phyloP scores from a whole-genome alignment of 2,329 filamentous ascomycete species.

The Colletotrichum sp. region DNA sequence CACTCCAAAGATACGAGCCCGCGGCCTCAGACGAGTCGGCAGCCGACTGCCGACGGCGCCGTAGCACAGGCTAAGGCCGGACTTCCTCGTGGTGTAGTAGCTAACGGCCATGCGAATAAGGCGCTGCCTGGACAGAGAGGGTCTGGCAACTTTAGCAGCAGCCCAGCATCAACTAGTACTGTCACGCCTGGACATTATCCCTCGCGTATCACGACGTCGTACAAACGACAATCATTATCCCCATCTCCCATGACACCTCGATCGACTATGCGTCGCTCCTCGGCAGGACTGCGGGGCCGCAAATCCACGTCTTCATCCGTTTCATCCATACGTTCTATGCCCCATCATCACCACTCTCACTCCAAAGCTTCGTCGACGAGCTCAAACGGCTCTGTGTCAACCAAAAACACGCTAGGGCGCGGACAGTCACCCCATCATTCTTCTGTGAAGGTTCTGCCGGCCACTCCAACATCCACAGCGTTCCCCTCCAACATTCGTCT shows the following conservation, averaged over 20 bases:
- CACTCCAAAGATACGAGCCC: conserved; percentile 59
- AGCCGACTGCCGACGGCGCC: conserved; percentile 46
- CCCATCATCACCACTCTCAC: conserved; percentile 84
- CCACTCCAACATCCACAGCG: conserved; percentile 75
- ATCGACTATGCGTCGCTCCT: conserved; percentile 83
- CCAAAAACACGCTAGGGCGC: conserved; percentile 67
- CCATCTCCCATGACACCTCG: conserved; percentile 89
- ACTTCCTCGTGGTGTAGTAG: conserved; percentile 55
- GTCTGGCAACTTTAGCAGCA: conserved; percentile 22
- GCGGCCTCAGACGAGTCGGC: conserved; percentile 65
- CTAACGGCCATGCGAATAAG: conserved; percentile 53
- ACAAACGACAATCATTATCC: conserved; percentile 81
- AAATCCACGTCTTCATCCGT: conserved; percentile 97
- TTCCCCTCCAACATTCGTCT: conserved; percentile 90
- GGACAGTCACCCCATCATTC: conserved; percentile 84
- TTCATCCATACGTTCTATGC: conserved; percentile 90
- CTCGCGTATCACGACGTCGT: conserved; percentile 43
- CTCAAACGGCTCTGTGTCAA: conserved; percentile 76
- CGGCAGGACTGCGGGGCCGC: conserved; percentile 82
- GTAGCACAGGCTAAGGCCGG: conserved; percentile 43
- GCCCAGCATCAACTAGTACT: conserved; percentile 29
- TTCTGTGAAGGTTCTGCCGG: conserved; percentile 93
- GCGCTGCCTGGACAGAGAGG: neutral
- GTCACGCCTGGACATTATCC: conserved; percentile 34
- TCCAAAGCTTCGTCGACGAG: conserved; percentile 95